A percentile compares a stretch with the other conserved stretches of the same genome.
phyloP scores from a whole-genome alignment of 306 rosid genomes.

The Geum urbanum region DNA sequence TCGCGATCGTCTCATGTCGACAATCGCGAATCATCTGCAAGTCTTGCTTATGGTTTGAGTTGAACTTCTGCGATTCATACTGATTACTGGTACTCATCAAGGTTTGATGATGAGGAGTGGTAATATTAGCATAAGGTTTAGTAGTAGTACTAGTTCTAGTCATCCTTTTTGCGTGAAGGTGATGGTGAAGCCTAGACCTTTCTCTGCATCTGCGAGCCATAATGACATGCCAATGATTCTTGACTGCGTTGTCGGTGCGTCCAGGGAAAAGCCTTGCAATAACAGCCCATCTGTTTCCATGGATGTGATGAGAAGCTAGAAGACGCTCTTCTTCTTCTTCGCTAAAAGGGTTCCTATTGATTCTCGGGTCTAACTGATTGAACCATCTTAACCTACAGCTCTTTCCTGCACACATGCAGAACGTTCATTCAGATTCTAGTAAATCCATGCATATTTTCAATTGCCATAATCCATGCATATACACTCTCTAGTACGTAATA shows the following conservation, averaged over 20 bases:
- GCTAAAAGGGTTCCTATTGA: constrained; percentile 73
- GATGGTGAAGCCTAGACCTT: constrained; percentile 42
- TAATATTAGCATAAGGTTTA: too few species aligned
- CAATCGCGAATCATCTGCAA: constrained; percentile 3
- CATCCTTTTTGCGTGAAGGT: constrained; percentile 40
- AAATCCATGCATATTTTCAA: not conserved
- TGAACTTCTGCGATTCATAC: not conserved
- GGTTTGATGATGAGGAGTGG: not conserved
- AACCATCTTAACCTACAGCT: constrained; percentile 99
- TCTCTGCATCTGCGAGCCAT: constrained; percentile 74
- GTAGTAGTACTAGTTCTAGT: constrained; percentile 1
- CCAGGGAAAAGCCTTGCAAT: constrained; percentile 94
- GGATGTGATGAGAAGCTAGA: constrained; percentile 62
- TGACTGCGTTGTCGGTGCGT: constrained; percentile 88
- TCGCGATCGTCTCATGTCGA: not conserved
- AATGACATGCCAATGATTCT: constrained; percentile 97
- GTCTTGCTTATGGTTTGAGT: constrained; percentile 3
- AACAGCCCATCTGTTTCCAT: constrained; percentile 89
- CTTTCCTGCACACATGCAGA: constrained; percentile 45
- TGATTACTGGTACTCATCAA: not conserved
- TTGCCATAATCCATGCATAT: too few species aligned
- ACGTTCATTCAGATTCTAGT: not conserved
- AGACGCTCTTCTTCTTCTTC: constrained; percentile 90
- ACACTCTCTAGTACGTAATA: too few species aligned
- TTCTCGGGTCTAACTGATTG: constrained; percentile 90